phyloP scores from a whole-genome alignment of 2,329 filamentous ascomycete genomes.

The Hysterium pulicare region DNA sequence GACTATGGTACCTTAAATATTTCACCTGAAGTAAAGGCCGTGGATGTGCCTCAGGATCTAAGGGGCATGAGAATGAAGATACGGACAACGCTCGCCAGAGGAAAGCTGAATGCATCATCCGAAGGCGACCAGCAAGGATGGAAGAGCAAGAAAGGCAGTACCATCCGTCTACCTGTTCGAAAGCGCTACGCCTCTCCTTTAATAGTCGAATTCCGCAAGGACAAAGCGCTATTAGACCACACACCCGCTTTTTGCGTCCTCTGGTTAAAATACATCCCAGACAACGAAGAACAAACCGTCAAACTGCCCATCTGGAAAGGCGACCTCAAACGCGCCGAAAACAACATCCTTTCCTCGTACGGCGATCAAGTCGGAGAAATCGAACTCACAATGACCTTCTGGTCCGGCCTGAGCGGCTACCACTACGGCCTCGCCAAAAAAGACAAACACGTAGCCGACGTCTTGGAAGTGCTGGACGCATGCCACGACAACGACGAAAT shows the following conservation, averaged over 20 bases:
- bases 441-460: slow-evolving; percentile 53
- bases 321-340: slow-evolving; percentile 55
- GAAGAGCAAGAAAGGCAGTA: slow-evolving; percentile 47
- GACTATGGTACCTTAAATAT: slow-evolving; percentile 69
- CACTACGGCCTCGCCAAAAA: slow-evolving; percentile 56
- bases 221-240: slow-evolving; percentile 51
- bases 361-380: slow-evolving; percentile 59
- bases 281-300: slow-evolving; percentile 62
- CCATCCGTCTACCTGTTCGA: slow-evolving; percentile 55
- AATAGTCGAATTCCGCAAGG: slow-evolving; percentile 58
- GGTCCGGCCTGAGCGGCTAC: slow-evolving; percentile 58
- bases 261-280: slow-evolving; percentile 67
- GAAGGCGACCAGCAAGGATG: slow-evolving; percentile 44
- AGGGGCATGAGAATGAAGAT: slow-evolving; percentile 56
- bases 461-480: slow-evolving; percentile 63
- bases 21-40: slow-evolving; percentile 49
- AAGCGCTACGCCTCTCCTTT: slow-evolving; percentile 59
- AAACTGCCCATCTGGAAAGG: slow-evolving; percentile 65
- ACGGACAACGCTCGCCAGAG: slow-evolving; percentile 54
- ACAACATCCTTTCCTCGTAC: slow-evolving; percentile 46
- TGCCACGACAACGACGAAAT: slow-evolving; percentile 55
- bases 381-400: slow-evolving; percentile 57
- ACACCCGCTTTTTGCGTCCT: slow-evolving; percentile 61
- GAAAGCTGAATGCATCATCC: slow-evolving; percentile 50
- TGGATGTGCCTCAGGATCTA: slow-evolving; percentile 50